Percentiles rank a stretch among this genome's conserved stretches.
phyloP scores from a whole-genome alignment of 352 stramenopile genomes.

The Globisporangium canariense region DNA sequence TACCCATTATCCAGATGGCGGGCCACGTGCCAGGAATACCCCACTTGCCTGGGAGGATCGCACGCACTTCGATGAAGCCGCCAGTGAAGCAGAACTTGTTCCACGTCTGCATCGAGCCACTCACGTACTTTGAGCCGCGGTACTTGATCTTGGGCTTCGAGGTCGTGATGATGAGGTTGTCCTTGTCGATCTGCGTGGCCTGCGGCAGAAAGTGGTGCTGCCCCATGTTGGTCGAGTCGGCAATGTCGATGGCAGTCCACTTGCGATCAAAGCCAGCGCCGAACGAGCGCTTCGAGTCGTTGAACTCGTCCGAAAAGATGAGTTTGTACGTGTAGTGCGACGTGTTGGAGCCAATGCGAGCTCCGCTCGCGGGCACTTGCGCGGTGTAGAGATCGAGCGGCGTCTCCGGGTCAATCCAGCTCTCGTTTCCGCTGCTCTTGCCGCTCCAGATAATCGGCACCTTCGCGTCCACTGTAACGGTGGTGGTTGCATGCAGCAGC shows the following conservation, averaged over 20 bases:
- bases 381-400: slow-evolving; percentile 43
- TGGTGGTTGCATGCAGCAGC: slow-evolving; percentile 5
- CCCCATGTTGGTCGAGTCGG: slow-evolving; percentile 92
- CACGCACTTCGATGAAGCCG: slow-evolving; percentile 93
- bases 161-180: slow-evolving; percentile 92
- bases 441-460: slow-evolving; percentile 24
- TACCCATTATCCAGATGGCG: slow-evolving; percentile 97
- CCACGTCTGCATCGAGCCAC: slow-evolving; percentile 95
- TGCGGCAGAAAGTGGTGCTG: slow-evolving; percentile 96
- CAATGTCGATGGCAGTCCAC: slow-evolving; percentile 96
- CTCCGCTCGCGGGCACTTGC: slow-evolving; percentile 38
- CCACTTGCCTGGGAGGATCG: slow-evolving; percentile 93
- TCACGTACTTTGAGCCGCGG: slow-evolving; percentile 75
- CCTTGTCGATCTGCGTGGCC: slow-evolving; percentile 90
- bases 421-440: slow-evolving; percentile 39
- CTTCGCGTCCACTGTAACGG: slow-evolving; percentile 15
- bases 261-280: slow-evolving; percentile 92
- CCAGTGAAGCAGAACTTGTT: slow-evolving; percentile 99
- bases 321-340: slow-evolving; percentile 66
- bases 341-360: slow-evolving; percentile 25
- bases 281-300: slow-evolving; percentile 91
- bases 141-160: slow-evolving; percentile 83
- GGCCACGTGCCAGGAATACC: slow-evolving; percentile 95
- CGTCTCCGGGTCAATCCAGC: slow-evolving; percentile 84
- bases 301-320: slow-evolving; percentile 98